A percentile compares a stretch with the other conserved stretches of the same genome.
Evolutionary conservation across 192 early-diverging fungal genomes (phyloP).

Genomic region (Coemansia sp.): DNA sequence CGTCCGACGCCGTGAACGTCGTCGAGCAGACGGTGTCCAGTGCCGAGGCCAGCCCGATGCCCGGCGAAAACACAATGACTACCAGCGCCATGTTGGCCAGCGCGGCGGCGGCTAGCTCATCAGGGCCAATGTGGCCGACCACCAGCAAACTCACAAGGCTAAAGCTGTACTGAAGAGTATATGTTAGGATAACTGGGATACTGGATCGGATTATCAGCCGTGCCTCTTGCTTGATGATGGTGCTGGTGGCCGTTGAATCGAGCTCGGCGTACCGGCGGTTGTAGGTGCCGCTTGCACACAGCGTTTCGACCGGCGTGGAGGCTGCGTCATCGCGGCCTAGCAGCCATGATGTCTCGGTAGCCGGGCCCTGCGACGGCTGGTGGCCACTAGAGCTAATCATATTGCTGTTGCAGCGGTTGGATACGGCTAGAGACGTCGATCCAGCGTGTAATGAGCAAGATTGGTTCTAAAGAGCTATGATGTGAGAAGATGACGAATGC

Average conservation of each 20-base stretch:
- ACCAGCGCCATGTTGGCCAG: conserved; percentile 70
- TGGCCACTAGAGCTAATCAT: neutral
- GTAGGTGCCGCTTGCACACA: conserved; percentile 11
- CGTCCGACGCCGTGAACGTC: conserved; percentile 63
- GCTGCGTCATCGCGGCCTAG: neutral
- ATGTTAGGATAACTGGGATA: conserved; percentile 39
- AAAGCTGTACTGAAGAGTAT: conserved; percentile 64
- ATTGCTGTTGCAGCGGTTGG: no score
- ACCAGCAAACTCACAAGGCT: conserved; percentile 60
- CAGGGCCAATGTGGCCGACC: conserved; percentile 61
- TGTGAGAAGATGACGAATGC: no score
- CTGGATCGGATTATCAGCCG: conserved; percentile 15
- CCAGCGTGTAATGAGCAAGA: no score
- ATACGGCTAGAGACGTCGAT: no score
- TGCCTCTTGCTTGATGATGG: conserved; percentile 23
- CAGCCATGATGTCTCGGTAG: conserved; percentile 16
- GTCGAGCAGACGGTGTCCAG: conserved; percentile 75
- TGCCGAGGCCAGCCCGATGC: conserved; percentile 65
- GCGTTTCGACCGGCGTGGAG: conserved; percentile 6
- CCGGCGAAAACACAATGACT: conserved; percentile 63
- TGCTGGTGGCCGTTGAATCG: conserved; percentile 14
- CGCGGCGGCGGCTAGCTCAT: conserved; percentile 66
- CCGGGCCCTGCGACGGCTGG: no score
- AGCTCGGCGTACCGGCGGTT: neutral
- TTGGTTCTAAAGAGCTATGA: no score